These are phyloP conservation scores for Nemania sp. DNA, from an alignment of 2,329 filamentous ascomycete species.

Conservation along the genomic window DNA sequence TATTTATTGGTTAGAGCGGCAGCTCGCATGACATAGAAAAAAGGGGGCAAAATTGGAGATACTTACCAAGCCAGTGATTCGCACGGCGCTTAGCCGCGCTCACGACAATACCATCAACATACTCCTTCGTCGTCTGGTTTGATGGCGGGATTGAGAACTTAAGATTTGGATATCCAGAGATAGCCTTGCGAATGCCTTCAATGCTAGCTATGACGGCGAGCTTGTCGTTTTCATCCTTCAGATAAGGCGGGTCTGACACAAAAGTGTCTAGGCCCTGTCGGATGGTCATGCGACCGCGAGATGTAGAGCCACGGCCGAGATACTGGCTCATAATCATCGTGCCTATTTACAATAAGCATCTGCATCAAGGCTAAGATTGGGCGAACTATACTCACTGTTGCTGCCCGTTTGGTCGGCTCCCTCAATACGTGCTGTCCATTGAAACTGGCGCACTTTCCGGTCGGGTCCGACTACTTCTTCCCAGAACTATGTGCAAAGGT, in stretches of 20 bases:
- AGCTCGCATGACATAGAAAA: neutral
- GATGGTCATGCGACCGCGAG: constrained; percentile 66
- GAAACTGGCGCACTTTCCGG: constrained; percentile 64
- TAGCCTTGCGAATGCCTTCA: constrained; percentile 59
- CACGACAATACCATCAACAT: constrained; percentile 52
- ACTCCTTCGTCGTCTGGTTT: constrained; percentile 58
- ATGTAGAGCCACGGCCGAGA: constrained; percentile 65
- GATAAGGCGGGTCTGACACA: constrained; percentile 63
- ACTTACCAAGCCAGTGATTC: constrained; percentile 57
- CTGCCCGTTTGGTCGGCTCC: constrained; percentile 46
- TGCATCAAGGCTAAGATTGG: neutral
- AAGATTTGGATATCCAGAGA: constrained; percentile 60
- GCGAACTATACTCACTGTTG: constrained; percentile 34
- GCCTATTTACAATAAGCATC: constrained; percentile 34
- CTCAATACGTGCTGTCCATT: constrained; percentile 69
- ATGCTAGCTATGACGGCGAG: constrained; percentile 65
- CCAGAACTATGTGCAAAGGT: constrained; percentile 46
- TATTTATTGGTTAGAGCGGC: neutral
- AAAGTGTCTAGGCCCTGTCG: constrained; percentile 59
- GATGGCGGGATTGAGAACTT: constrained; percentile 59
- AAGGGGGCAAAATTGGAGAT: neutral
- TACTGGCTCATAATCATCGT: constrained; percentile 63
- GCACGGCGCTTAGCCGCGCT: constrained; percentile 46
- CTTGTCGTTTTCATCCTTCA: constrained; percentile 60
- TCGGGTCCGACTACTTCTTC: constrained; percentile 62